phyloP scores from a whole-genome alignment of 2,329 filamentous ascomycete species.

The Fusarium verticillioides region DNA sequence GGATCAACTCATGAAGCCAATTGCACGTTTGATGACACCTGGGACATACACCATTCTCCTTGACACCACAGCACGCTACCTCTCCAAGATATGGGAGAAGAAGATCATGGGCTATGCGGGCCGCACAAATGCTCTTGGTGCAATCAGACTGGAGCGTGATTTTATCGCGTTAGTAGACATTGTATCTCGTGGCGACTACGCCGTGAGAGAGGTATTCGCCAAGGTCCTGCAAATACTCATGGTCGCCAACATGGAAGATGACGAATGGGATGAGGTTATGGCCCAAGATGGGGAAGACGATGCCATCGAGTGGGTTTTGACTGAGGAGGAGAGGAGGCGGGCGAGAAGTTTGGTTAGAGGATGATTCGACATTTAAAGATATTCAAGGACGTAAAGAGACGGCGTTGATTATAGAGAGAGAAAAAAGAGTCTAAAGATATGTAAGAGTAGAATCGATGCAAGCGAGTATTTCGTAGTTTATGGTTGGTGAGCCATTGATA shows the following conservation, averaged over 20 bases:
- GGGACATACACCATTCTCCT: constrained; percentile 81
- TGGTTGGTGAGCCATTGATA: background rate
- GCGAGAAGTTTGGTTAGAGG: constrained; percentile 74
- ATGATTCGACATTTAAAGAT: constrained; percentile 25
- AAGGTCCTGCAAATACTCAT: constrained; percentile 83
- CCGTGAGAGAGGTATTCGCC: constrained; percentile 79
- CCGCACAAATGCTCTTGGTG: constrained; percentile 82
- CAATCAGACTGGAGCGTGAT: constrained; percentile 85
- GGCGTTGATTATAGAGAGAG: constrained; percentile 17
- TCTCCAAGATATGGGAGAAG: constrained; percentile 86
- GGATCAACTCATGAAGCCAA: constrained; percentile 85
- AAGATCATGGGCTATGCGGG: constrained; percentile 84
- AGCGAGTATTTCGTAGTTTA: constrained; percentile 7
- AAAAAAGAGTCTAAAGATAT: constrained; percentile 15
- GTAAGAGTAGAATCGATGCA: constrained; percentile 19
- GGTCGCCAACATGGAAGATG: constrained; percentile 93
- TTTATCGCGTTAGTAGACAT: constrained; percentile 78
- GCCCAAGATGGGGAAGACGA: constrained; percentile 62
- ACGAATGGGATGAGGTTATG: constrained; percentile 87
- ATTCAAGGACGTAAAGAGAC: constrained; percentile 12
- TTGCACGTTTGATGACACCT: constrained; percentile 84
- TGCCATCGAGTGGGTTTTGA: constrained; percentile 77
- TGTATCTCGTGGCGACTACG: constrained; percentile 78
- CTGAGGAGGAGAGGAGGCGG: constrained; percentile 76
- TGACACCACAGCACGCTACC: constrained; percentile 76